Evolutionary conservation across 345 rosid species (phyloP).

Genomic region (Sapria himalayana): DNA sequence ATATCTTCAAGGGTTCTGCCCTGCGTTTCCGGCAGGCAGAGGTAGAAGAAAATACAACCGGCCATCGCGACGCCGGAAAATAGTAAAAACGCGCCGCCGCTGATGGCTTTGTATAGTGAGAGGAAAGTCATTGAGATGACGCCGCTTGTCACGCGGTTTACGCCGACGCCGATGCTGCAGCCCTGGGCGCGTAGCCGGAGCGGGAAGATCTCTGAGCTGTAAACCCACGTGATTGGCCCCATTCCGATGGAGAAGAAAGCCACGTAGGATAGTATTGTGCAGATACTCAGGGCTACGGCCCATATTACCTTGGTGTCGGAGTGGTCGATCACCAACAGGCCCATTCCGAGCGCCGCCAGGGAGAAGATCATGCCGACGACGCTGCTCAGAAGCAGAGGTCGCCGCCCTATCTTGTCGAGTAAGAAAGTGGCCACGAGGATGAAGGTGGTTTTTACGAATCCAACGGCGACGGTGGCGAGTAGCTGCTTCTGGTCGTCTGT

Average conservation of each 20-base stretch:
- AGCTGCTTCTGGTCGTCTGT: constrained; percentile 14
- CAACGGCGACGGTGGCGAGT: constrained; percentile 27
- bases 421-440: constrained; percentile 20
- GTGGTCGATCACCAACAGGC: constrained; percentile 1
- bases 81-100: constrained; percentile 66
- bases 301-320: too few relatives aligned
- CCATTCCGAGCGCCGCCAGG: constrained; percentile 5
- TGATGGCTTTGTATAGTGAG: constrained; percentile 9
- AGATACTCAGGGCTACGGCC: too few relatives aligned
- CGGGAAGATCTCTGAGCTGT: constrained; percentile 13
- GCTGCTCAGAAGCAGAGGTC: constrained; percentile 14
- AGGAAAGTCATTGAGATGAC: constrained; percentile 11
- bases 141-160: constrained; percentile 13
- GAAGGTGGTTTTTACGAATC: constrained; percentile 22
- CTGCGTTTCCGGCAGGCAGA: constrained; percentile 18
- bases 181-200: constrained; percentile 14
- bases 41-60: constrained; percentile 16
- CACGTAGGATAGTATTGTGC: too few relatives aligned
- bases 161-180: constrained; percentile 11
- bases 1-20: constrained; percentile 26
- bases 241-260: constrained; percentile 17
- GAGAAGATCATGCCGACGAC: constrained; percentile 11
- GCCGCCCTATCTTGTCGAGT: constrained; percentile 28
- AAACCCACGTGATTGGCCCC: constrained; percentile 14
- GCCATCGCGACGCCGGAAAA: constrained; percentile 13